Conservation (phyloP, 768 basidiomycete genomes). For the Termitomyces sp. region DNA sequence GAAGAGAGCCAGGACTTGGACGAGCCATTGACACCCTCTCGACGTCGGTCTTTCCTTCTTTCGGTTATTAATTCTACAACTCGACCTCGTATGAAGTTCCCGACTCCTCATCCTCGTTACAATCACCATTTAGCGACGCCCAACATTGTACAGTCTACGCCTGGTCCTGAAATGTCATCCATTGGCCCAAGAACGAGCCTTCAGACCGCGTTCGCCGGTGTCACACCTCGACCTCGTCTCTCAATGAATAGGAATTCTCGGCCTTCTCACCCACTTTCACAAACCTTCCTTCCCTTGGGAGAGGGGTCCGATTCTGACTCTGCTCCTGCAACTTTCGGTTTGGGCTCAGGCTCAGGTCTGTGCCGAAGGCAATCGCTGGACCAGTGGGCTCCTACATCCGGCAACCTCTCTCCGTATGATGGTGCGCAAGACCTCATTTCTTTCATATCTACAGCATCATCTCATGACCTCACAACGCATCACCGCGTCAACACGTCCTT, state of each 20-base stretch:
- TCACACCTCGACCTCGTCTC: slow-evolving; percentile 58
- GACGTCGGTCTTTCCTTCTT: slow-evolving; percentile 78
- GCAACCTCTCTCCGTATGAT: slow-evolving; percentile 41
- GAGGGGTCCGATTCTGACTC: slow-evolving; percentile 35
- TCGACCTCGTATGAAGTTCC: slow-evolving; percentile 64
- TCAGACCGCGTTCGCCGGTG: slow-evolving; percentile 56
- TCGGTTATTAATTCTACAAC: slow-evolving; percentile 81
- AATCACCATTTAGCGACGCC: slow-evolving; percentile 31
- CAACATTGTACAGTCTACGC: slow-evolving; percentile 31
- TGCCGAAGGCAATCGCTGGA: slow-evolving; percentile 20
- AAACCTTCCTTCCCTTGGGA: slow-evolving; percentile 41
- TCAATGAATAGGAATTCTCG: slow-evolving; percentile 28
- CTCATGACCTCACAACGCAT: slow-evolving; percentile 83
- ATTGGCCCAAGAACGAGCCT: slow-evolving; percentile 30
- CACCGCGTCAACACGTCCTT: slow-evolving; percentile 84
- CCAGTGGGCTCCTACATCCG: slow-evolving; percentile 28
- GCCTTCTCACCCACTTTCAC: slow-evolving; percentile 65
- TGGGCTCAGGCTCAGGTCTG: slow-evolving; percentile 18
- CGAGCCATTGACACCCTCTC: slow-evolving; percentile 64
- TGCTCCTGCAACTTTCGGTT: slow-evolving; percentile 21
- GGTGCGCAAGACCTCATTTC: slow-evolving; percentile 56
- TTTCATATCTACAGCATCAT: slow-evolving; percentile 79
- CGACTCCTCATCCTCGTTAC: slow-evolving; percentile 57
- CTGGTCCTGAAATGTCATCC: slow-evolving; percentile 29
- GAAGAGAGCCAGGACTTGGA: slow-evolving; percentile 25